Evolutionary conservation across 1,284 basidiomycete species (phyloP).

Genomic region (Fomitiporia mediterranea): DNA sequence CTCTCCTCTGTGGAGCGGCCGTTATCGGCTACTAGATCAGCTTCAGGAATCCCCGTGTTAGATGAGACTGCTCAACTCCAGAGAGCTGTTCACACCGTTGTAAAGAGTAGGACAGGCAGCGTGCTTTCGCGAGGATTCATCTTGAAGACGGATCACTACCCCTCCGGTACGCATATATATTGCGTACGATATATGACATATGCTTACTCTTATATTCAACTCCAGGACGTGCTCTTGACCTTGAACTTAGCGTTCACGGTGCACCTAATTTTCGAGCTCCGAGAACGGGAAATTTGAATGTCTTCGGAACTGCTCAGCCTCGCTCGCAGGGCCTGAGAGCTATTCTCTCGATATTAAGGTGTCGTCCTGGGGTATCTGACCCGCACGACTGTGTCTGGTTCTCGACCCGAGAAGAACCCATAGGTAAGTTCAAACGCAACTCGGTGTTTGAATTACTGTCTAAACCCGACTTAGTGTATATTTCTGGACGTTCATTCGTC

Average conservation of each 20-base stretch:
- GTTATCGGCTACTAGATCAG: neutral
- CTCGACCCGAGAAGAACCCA: slow-evolving; percentile 79
- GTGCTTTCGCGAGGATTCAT: slow-evolving; percentile 90
- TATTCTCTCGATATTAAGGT: slow-evolving; percentile 84
- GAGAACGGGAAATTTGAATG: slow-evolving; percentile 71
- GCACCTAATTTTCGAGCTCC: slow-evolving; percentile 94
- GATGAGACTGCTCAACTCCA: slow-evolving; percentile 60
- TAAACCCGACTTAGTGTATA: slow-evolving; percentile 59
- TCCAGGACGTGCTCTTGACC: slow-evolving; percentile 78
- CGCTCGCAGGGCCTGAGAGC: slow-evolving; percentile 90
- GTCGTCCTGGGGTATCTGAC: slow-evolving; percentile 59
- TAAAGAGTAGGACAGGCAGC: slow-evolving; percentile 84
- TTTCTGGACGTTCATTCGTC: slow-evolving; percentile 93
- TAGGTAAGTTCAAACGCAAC: slow-evolving; percentile 42
- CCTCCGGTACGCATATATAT: slow-evolving; percentile 52
- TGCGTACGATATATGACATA: neutral
- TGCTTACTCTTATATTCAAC: too few species aligned
- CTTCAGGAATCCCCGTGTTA: slow-evolving; percentile 32
- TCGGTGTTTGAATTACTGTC: too few species aligned
- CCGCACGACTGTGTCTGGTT: slow-evolving; percentile 79
- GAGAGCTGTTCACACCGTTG: slow-evolving; percentile 65
- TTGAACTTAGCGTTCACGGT: slow-evolving; percentile 90
- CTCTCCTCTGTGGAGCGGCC: slow-evolving; percentile 10
- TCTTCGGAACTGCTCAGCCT: slow-evolving; percentile 94
- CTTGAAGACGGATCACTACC: slow-evolving; percentile 91